Base-by-base conservation (phyloP, 495 filamentous ascomycete species). In the Aspergillus haitiensis region DNA sequence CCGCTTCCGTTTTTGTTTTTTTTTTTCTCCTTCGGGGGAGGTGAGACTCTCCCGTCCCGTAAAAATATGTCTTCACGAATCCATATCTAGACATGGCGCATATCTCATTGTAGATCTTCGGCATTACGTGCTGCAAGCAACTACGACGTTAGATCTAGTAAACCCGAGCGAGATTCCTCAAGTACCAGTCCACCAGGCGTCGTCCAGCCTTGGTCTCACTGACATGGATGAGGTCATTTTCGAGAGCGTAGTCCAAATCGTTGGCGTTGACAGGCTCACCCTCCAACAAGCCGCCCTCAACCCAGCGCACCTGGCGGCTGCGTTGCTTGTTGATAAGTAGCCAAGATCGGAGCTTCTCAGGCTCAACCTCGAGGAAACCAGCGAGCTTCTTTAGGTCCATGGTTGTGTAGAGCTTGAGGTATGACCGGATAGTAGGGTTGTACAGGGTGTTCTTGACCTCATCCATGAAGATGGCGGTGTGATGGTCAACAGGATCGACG, bases 371-470 rank as follows among this genome's bases (percentile, higher is more conserved):
- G 49, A 98, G 82, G 84, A 98, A 98, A 53, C 92, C 92, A 56
- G 94, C 93, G 55, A 98, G 85, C 79, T 98, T 98, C 81, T 95
- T 93, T 62, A 98, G 80, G 70, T 98, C 94, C 91, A 98, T 97
- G 61, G 95, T 98, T 42, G 95, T 98, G 83, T 98, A 98, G 56
- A 98, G 91, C 72, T 96, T 94, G 58, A 98, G 85, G 81, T 98
- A 98, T 55, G 93, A 97, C 79, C 93, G 95, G 67, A 98, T 84
- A 39, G 92, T 97, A 40, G 94, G 94, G 72, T 89, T 91, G 71
- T 80, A 86, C 79, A 87, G 88, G 78, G 96, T 98, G 83, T 97
- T 96, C 86, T 94, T 95, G 70, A 98, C 92, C 81, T 98, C 94
- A 60, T 96, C 91, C 93, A 98, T 97, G 81, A 98, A 98, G 78